Evolutionary conservation across 371 early-diverging fungal genomes (phyloP).

Genomic region (Apophysomyces ossiformis): DNA sequence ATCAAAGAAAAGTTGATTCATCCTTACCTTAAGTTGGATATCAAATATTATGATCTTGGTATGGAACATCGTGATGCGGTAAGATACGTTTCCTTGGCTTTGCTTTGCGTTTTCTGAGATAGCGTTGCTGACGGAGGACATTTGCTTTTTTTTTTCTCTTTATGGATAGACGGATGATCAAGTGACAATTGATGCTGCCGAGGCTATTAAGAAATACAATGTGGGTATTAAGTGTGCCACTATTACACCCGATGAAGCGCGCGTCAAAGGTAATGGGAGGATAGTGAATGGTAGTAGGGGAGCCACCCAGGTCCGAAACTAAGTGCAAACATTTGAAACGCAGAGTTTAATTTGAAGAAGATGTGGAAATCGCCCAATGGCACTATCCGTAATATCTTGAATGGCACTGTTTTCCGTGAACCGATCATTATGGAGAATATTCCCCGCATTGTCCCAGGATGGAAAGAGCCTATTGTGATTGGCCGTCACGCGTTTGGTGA

Average conservation of each 20-base stretch:
- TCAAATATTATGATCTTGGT: slow-evolving; percentile 93
- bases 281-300: not conserved
- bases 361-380: slow-evolving; percentile 98
- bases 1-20: slow-evolving; percentile 94
- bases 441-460: slow-evolving; percentile 89
- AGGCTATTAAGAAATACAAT: slow-evolving; percentile 91
- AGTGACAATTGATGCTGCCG: slow-evolving; percentile 93
- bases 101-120: too few relatives aligned
- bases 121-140: not conserved
- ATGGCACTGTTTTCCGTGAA: slow-evolving; percentile 96
- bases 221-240: slow-evolving; percentile 97
- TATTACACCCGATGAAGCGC: slow-evolving; percentile 92
- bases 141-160: not conserved
- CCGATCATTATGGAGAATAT: slow-evolving; percentile 89
- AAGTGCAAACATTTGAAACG: not conserved
- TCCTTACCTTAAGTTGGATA: slow-evolving; percentile 86
- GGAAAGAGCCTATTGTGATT: slow-evolving; percentile 93
- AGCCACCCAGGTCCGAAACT: not conserved
- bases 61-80: slow-evolving; percentile 90
- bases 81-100: slow-evolving; percentile 7
- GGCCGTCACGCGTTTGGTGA: slow-evolving; percentile 96
- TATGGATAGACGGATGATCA: slow-evolving; percentile 46
- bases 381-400: slow-evolving; percentile 92
- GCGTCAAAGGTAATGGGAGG: slow-evolving; percentile 70
- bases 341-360: slow-evolving; percentile 89